Evolutionary conservation across 2,329 filamentous ascomycete genomes (phyloP), one percentile per base, ranked within the genome.

Genomic region (Bipolaris gigantea): DNA sequence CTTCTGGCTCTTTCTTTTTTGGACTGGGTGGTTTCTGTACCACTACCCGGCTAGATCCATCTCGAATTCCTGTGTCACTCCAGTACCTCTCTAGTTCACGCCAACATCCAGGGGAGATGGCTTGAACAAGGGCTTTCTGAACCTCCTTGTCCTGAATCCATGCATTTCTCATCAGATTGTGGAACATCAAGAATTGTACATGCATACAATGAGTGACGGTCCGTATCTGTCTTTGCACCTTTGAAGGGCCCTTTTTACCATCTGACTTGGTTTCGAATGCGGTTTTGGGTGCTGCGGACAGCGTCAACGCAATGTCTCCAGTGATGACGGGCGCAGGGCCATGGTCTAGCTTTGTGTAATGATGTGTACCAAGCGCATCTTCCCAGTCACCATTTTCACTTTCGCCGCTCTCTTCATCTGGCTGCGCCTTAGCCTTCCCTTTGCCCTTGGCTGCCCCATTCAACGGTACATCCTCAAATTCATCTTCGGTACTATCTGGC

Each of bases 161-260:
- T 2, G 62, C 60, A 50, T 75, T 75, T 11, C 73, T 85, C 13
- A 94, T 75, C 0, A 90, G 84, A 69, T 97, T 97, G 71, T 97
- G 92, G 81, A 89, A 97, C 55, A 99, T 82, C 15, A 99, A 78
- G 48, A 86, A 84, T 70, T 95, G 87, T 2, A 97, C 92, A 73
- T 99, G 94, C 62, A 96, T 81, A 63, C 90, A 89, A 73, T 99
- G 94, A 0, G 91, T 92, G 3, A 86, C 82, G 32, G 87, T 83
- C 23, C 94, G 84, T 51, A 93, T 89, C 56, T 86, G 83, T 47
- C 90, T 85, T 69, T 97, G 91, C 25, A 89, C 85, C 75, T 96
- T 96, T 2, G 89, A 89, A 0, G 90, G 89, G 0, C 91, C 92
- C 70, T 93, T 96, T 74, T 90, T 96, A 16, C 77, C 74, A n/a